Evolutionary conservation across 208 protist species (phyloP), one percentile per base, ranked within the genome.

Genomic region (Trypanosomatidae sp.): DNA sequence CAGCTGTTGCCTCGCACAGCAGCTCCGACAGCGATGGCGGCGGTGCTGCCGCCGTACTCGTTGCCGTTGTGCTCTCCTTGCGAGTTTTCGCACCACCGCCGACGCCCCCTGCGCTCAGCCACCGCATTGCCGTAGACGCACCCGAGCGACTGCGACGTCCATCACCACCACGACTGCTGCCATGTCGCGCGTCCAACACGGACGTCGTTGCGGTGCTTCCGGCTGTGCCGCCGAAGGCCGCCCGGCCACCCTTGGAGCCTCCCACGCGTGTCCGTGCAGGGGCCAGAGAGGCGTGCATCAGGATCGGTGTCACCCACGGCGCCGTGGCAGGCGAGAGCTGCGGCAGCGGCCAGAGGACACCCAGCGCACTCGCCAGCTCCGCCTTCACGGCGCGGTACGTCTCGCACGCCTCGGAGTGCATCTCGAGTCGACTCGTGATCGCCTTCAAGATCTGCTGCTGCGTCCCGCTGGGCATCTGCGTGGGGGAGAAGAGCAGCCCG

Each of bases 341-440:
- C 22, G 88, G 84, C 6, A 91, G 70, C 10, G 84, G 70, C 41
- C 67, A 56, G 28, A 66, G 76, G 19, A 83, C 65, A 17, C 55
- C 30, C 39, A 94, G 74, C 13, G 87, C 87, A 39, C 66, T 85
- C 7, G 50, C 62, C 28, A 95, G 79, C 64, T 89, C 81, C 19
- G 74, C 50, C 70, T 87, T 85, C 5, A 95, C 76, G 13, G 56
- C 72, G 33, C 68, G 52, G 62, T 89, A 91, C 30, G 85, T 90
- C 4, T 80, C 72, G 3, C 81, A 39, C 1, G 86, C 82, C 71
- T 80, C 81, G 10, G 78, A 49, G 46, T 89, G 71, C 58, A 47
- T 53, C 72, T 91, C 86, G 13, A 91, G 66, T 6, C 65, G 65
- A 1, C 25, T 66, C 22, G 81, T 73, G 6, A 91, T 74, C 39